A percentile compares a stretch with the other conserved stretches of the same genome.
phyloP scores from a whole-genome alignment of 257 asterid species.

The Paulownia fortunei region DNA sequence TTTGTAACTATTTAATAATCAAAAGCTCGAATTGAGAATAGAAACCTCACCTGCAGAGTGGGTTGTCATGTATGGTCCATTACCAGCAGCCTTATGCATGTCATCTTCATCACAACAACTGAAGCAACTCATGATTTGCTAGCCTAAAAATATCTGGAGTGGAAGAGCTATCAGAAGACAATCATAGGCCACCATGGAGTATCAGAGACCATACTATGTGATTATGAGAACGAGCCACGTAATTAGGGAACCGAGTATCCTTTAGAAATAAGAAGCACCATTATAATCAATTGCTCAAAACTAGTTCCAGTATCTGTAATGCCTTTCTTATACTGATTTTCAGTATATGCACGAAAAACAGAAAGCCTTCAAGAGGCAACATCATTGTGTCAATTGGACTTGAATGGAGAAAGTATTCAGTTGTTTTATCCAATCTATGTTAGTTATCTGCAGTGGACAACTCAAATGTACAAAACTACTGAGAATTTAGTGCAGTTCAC shows the following conservation, averaged over 20 bases:
- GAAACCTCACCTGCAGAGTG: slow-evolving; percentile 57
- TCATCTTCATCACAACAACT: slow-evolving; percentile 68
- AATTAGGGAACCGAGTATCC: neutral
- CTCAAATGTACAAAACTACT: neutral
- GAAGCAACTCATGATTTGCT: slow-evolving; percentile 66
- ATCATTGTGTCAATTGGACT: neutral
- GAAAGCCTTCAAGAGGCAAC: neutral
- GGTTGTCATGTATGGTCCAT: slow-evolving; percentile 57
- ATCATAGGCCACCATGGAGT: neutral
- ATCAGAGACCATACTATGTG: neutral
- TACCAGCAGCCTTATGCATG: slow-evolving; percentile 63
- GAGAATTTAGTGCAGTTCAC: neutral
- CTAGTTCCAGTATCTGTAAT: neutral
- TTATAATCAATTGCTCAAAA: slow-evolving; percentile 12
- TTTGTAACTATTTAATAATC: neutral
- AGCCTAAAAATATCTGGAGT: slow-evolving; percentile 16
- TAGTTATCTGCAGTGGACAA: slow-evolving; percentile 1
- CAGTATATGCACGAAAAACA: neutral
- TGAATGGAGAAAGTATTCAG: neutral
- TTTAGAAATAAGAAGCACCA: neutral
- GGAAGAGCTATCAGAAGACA: slow-evolving; percentile 29
- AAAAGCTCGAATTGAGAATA: neutral
- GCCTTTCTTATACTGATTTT: neutral
- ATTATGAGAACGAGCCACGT: neutral
- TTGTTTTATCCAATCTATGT: neutral